Conservation (phyloP, 306 rosid genomes). For the Pterocarpus macrocarpus region DNA sequence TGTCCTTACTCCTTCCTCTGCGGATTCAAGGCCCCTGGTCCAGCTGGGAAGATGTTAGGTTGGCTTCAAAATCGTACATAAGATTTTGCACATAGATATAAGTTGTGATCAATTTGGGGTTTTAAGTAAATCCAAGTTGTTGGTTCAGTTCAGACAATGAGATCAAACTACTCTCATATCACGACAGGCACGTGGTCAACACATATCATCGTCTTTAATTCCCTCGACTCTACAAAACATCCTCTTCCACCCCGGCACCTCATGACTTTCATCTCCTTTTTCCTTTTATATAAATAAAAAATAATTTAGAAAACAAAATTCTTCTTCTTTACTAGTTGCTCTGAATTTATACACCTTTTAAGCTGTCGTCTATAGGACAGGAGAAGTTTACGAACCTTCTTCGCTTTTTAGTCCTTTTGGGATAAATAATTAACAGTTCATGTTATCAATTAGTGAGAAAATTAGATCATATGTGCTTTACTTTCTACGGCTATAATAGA, state of each 20-base stretch:
- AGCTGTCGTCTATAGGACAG: too few relatives aligned
- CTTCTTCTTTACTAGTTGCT: background rate
- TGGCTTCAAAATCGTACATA: background rate
- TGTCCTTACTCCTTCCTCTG: background rate
- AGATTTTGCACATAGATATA: background rate
- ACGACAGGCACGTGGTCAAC: background rate
- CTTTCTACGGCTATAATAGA: background rate
- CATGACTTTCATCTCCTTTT: too few relatives aligned
- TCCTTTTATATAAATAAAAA: background rate
- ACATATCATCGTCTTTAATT: background rate
- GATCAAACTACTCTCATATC: conserved; percentile 9
- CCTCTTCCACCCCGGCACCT: background rate
- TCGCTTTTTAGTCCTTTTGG: background rate
- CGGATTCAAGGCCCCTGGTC: background rate
- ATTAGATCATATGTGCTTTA: background rate
- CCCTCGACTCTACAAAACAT: background rate
- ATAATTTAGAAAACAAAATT: background rate
- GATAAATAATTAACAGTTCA: conserved; percentile 12
- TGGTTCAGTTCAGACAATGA: background rate
- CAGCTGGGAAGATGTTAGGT: background rate
- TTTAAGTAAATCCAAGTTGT: background rate
- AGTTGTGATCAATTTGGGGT: background rate
- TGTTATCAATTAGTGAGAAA: conserved; percentile 5
- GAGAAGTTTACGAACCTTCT: background rate
- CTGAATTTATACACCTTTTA: background rate